These are phyloP conservation scores for Lojkania enalia DNA, from an alignment of 2,329 filamentous ascomycete genomes.

Conservation along the genomic window DNA sequence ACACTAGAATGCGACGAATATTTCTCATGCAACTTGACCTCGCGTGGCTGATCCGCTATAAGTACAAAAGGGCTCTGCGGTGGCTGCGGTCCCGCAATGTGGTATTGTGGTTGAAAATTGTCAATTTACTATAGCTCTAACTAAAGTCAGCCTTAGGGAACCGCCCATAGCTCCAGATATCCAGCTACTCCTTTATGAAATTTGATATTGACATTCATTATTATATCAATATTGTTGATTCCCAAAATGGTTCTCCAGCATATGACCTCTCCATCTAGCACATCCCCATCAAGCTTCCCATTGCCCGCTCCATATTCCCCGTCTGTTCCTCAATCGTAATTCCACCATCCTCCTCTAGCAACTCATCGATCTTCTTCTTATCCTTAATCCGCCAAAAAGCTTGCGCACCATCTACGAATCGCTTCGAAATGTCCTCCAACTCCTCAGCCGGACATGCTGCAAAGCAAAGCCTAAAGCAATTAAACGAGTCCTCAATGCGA, in stretches of 20 bases:
- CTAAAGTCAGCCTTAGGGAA: too few relatives aligned
- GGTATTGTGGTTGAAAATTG: too few relatives aligned
- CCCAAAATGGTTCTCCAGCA: not conserved
- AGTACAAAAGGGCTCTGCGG: too few relatives aligned
- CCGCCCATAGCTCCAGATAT: too few relatives aligned
- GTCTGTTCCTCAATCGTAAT: not conserved
- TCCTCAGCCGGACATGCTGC: constrained; percentile 77
- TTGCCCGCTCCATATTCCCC: not conserved
- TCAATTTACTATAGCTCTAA: too few relatives aligned
- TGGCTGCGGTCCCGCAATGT: too few relatives aligned
- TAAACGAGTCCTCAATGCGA: constrained; percentile 63
- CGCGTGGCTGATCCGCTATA: too few relatives aligned
- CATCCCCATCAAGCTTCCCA: not conserved
- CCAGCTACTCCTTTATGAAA: too few relatives aligned
- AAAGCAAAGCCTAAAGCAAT: constrained; percentile 79
- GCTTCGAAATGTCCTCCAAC: constrained; percentile 62
- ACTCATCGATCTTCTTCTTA: constrained; percentile 65
- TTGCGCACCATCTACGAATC: constrained; percentile 70
- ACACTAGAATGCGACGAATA: too few relatives aligned
- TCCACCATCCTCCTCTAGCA: constrained; percentile 51
- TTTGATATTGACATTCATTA: not conserved
- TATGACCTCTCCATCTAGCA: too few relatives aligned
- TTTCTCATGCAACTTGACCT: too few relatives aligned
- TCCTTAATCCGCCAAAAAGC: constrained; percentile 78
- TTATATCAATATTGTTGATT: not conserved